Evolutionary conservation across 179 eudicot genomes (phyloP), one percentile per base, ranked within the genome.

Genomic region (Silene vulgaris): DNA sequence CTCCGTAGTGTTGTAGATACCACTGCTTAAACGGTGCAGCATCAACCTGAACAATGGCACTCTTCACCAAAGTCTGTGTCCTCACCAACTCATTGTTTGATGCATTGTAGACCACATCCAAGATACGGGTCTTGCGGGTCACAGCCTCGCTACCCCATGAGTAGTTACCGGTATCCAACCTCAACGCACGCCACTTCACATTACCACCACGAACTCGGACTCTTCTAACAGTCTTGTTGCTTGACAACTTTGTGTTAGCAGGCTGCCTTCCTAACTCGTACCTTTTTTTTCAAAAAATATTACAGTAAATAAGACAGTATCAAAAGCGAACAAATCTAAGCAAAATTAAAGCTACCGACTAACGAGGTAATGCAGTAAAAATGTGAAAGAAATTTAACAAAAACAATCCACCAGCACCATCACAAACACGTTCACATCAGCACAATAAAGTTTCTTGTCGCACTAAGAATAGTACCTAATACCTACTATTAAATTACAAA

Each of bases 31-130:
- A 86, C 5, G 89, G 87, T 19, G 89, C 84, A 80, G 87, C 89
- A 86, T 86, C 89, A 80, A 86, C 89, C 80, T 86, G 87, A 3
- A 86, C 86, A 76, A 86, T 86, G 67, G 87, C 89, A 75, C 87
- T 84, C 81, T 86, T 86, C 71, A 86, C 89, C 80, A 86, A 73
- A 45, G 89, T 86, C 54, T 86, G 89, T 3, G 89, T 86, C 80
- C 89, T 84, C 9, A 86, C 89, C 78, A 86, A 75, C 81, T 86
- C 86, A 77, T 86, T 86, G 84, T 86, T 86, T 63, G 88, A 85
- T 52, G 88, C 86, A 71, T 85, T 85, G 84, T 85, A 85, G 9
- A 83, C 88, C 26, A 85, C 88, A 74, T 85, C 88, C 69, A 85
- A 63, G 11, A 85, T 59, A 83, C 88, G 88, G 50, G 86, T 85